Conservation (phyloP, 441 rosid species). For the Adansonia rubrostipa region DNA sequence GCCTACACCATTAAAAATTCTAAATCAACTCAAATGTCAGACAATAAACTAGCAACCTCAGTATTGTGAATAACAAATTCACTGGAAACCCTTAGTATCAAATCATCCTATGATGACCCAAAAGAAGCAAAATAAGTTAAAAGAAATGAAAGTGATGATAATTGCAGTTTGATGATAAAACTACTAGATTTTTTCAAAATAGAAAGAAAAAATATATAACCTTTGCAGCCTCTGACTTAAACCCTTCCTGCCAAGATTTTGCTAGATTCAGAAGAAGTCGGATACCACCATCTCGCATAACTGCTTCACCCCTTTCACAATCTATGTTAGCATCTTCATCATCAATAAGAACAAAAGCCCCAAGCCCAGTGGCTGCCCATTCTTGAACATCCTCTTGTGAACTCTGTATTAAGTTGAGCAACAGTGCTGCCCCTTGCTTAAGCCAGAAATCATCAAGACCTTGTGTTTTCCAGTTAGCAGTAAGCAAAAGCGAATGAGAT, state of each 20-base stretch:
- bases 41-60: background rate
- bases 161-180: background rate
- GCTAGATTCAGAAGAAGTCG: no score
- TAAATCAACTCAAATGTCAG: no score
- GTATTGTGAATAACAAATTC: no score
- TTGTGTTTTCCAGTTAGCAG: conserved; percentile 82
- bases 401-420: conserved; percentile 86
- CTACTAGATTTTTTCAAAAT: background rate
- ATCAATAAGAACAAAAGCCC: conserved; percentile 82
- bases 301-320: no score
- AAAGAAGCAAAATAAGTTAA: no score
- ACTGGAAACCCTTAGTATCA: no score
- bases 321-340: background rate
- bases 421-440: conserved; percentile 82
- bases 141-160: background rate
- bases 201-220: conserved; percentile 33
- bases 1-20: no score
- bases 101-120: no score
- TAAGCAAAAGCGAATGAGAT: conserved; percentile 80
- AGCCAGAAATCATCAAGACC: conserved; percentile 90
- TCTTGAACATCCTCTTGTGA: conserved; percentile 95
- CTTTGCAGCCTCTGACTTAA: no score
- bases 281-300: no score
- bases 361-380: conserved; percentile 91
- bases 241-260: no score